phyloP scores from a whole-genome alignment of 2,329 filamentous ascomycete species.

The Dactylellina haptotyla region DNA sequence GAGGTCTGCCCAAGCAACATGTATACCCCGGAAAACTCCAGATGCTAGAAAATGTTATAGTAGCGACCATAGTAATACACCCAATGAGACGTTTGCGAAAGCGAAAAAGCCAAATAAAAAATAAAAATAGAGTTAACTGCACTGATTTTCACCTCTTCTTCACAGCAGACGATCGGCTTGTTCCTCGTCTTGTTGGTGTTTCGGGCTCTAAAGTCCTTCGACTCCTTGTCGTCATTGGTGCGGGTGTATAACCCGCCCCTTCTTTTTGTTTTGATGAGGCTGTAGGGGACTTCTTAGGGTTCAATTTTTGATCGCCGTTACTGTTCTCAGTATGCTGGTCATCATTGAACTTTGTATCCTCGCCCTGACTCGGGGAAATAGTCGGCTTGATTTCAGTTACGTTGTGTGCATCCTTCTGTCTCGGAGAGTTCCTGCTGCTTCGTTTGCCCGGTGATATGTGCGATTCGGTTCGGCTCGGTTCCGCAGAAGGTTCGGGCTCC shows the following conservation, averaged over 20 bases:
- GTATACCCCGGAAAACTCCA: constrained; percentile 5
- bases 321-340: constrained; percentile 8
- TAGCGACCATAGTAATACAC: neutral
- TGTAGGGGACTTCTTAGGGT: constrained; percentile 41
- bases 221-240: constrained; percentile 51
- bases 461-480: neutral
- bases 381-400: neutral
- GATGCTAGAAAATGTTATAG: neutral
- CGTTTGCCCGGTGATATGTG: constrained; percentile 25
- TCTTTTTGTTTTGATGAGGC: constrained; percentile 28
- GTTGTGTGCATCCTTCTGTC: constrained; percentile 15
- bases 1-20: neutral
- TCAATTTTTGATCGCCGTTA: constrained; percentile 6
- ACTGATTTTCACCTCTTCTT: constrained; percentile 21
- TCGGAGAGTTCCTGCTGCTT: constrained; percentile 28
- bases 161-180: constrained; percentile 17
- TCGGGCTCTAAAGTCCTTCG: constrained; percentile 35
- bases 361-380: neutral
- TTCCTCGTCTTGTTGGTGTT: constrained; percentile 40
- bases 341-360: constrained; percentile 8
- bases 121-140: neutral
- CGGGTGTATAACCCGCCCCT: constrained; percentile 15
- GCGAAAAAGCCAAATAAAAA: neutral
- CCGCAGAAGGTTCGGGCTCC: neutral
- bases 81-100: too few relatives aligned